These are phyloP conservation scores for Phlebiopsis flavidoalba DNA, from an alignment of 768 basidiomycete species.

Conservation along the genomic window DNA sequence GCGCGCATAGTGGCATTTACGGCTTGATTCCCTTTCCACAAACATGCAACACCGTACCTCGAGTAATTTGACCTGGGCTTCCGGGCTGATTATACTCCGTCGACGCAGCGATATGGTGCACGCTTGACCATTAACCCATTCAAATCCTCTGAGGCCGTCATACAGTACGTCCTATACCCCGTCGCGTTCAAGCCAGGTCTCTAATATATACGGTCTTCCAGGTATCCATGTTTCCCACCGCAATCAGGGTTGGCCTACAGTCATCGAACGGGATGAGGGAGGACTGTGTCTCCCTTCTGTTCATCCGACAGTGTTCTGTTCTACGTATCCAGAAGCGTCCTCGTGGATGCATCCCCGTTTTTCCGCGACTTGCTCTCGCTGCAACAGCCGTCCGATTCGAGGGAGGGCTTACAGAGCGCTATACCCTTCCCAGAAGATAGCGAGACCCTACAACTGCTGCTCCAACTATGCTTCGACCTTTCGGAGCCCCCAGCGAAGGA, in stretches of 20 bases:
- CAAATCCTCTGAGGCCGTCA: neutral
- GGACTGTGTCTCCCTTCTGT: neutral
- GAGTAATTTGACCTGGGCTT: neutral
- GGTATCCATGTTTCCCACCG: neutral
- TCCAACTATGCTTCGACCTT: slow-evolving; percentile 18
- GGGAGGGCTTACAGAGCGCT: neutral
- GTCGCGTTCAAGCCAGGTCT: neutral
- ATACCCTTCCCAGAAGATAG: slow-evolving; percentile 10
- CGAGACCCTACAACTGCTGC: slow-evolving; percentile 12
- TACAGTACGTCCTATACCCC: neutral
- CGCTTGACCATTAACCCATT: neutral
- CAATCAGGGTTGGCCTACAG: neutral
- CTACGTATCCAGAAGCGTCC: slow-evolving; percentile 3
- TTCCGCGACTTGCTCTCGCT: slow-evolving; percentile 10
- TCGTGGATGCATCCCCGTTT: slow-evolving; percentile 8
- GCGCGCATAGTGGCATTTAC: neutral
- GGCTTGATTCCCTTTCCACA: neutral
- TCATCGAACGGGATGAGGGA: neutral
- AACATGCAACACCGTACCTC: neutral
- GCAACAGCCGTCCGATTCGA: neutral
- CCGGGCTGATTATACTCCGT: neutral
- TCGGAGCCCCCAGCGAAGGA: slow-evolving; percentile 2
- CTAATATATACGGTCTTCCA: neutral
- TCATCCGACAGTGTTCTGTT: slow-evolving; percentile 7
- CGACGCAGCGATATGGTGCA: neutral